A percentile compares a stretch with the other conserved stretches of the same genome.
phyloP scores from a whole-genome alignment of 1,284 basidiomycete species.

The Psilocybe mexicana region DNA sequence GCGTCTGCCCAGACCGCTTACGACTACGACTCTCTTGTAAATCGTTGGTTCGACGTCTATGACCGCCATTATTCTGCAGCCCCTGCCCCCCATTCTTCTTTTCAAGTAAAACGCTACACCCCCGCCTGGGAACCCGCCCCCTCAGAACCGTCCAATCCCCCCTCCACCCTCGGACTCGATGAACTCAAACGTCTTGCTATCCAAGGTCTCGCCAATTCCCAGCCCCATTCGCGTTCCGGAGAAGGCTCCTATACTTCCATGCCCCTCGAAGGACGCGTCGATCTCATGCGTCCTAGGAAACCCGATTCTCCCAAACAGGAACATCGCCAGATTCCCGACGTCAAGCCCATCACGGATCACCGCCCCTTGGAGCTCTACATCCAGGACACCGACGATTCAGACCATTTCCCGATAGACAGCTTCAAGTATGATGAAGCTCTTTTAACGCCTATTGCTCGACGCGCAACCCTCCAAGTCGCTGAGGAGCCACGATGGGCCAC shows the following conservation, averaged over 20 bases:
- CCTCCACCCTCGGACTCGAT: conserved; percentile 54
- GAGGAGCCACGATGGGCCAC: conserved; percentile 35
- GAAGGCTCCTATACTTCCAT: conserved; percentile 77
- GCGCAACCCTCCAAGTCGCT: conserved; percentile 17
- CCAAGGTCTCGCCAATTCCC: conserved; percentile 49
- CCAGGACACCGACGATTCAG: conserved; percentile 20
- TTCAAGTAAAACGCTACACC: conserved; percentile 69
- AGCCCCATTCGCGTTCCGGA: conserved; percentile 23
- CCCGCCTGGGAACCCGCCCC: conserved; percentile 66
- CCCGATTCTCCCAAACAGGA: conserved; percentile 25
- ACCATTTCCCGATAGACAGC: conserved; percentile 17
- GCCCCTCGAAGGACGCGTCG: conserved; percentile 84
- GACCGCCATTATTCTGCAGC: conserved; percentile 79
- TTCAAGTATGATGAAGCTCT: conserved; percentile 22
- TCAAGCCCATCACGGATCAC: conserved; percentile 11
- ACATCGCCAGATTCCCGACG: conserved; percentile 9
- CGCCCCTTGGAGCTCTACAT: conserved; percentile 10
- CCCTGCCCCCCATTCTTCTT: conserved; percentile 44
- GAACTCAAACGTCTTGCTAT: conserved; percentile 70
- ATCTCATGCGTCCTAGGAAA: conserved; percentile 72
- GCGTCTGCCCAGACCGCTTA: conserved; percentile 48
- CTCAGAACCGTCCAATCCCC: conserved; percentile 24
- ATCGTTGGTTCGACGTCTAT: conserved; percentile 91
- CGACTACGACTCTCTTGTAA: conserved; percentile 77
- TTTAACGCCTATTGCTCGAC: conserved; percentile 24